Percentiles rank a stretch among this genome's conserved stretches.
Evolutionary conservation across 1,284 basidiomycete genomes (phyloP).

Genomic region (Sutorius eximius): DNA sequence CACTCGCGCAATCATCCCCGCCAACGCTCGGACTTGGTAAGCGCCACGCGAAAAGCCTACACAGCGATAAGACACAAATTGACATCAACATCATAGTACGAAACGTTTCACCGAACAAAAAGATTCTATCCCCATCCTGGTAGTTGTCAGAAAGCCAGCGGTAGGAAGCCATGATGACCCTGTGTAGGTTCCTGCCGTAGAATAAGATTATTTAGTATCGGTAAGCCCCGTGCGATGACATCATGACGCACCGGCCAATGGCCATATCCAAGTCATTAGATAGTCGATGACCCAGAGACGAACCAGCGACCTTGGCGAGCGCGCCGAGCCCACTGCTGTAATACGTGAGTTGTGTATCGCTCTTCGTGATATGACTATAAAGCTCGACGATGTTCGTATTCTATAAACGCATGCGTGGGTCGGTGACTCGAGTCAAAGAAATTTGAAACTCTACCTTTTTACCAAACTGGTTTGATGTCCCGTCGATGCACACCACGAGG

Average conservation of each 20-base stretch:
- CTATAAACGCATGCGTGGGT: slow-evolving; percentile 14
- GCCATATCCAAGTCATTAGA: slow-evolving; percentile 30
- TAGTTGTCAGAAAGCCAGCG: slow-evolving; percentile 39
- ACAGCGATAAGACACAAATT: background rate
- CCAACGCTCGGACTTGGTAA: slow-evolving; percentile 39
- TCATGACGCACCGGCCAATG: slow-evolving; percentile 31
- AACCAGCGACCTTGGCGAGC: slow-evolving; percentile 22
- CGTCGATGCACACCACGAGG: slow-evolving; percentile 40
- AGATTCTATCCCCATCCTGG: slow-evolving; percentile 34
- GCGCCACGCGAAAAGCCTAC: slow-evolving; percentile 42
- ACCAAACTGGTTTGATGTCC: slow-evolving; percentile 39
- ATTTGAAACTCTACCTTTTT: slow-evolving; percentile 22
- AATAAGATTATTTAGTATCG: background rate
- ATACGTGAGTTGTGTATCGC: slow-evolving; percentile 34
- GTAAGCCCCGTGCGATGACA: background rate
- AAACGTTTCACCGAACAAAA: slow-evolving; percentile 33
- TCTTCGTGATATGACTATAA: slow-evolving; percentile 35
- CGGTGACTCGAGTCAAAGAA: background rate
- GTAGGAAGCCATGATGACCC: slow-evolving; percentile 36
- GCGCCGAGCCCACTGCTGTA: slow-evolving; percentile 40
- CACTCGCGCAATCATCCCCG: slow-evolving; percentile 39
- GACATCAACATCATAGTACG: background rate
- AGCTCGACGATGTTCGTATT: slow-evolving; percentile 41
- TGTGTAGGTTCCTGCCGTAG: slow-evolving; percentile 32
- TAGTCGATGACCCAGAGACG: slow-evolving; percentile 11